Evolutionary conservation across 2,329 filamentous ascomycete species (phyloP).

Genomic region (Xylogone sp.): DNA sequence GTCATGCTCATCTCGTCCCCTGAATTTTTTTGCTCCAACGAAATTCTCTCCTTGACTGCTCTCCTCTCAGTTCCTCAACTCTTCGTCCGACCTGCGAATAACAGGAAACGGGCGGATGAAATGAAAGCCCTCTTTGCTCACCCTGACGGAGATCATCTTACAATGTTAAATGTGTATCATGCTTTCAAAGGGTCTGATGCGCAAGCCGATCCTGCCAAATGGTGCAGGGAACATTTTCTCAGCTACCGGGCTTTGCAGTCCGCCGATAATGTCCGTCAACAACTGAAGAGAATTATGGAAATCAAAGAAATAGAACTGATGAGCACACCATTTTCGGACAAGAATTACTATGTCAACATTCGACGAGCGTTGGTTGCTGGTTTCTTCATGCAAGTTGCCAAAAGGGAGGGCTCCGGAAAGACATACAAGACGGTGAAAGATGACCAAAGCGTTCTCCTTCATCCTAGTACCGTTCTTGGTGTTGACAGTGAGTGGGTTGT

Average conservation of each 20-base stretch:
- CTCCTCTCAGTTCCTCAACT: slow-evolving; percentile 92
- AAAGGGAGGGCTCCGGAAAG: slow-evolving; percentile 85
- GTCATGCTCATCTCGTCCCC: slow-evolving; percentile 98
- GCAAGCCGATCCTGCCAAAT: slow-evolving; percentile 74
- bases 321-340: slow-evolving; percentile 87
- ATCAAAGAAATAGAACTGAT: slow-evolving; percentile 80
- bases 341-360: slow-evolving; percentile 98
- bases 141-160: slow-evolving; percentile 90
- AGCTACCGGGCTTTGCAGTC: slow-evolving; percentile 84
- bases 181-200: slow-evolving; percentile 80
- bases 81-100: slow-evolving; percentile 81
- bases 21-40: slow-evolving; percentile 98
- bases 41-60: slow-evolving; percentile 92
- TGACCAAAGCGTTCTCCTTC: slow-evolving; percentile 86
- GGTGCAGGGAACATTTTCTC: slow-evolving; percentile 97
- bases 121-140: slow-evolving; percentile 96
- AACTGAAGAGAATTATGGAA: slow-evolving; percentile 97
- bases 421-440: slow-evolving; percentile 96
- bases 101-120: slow-evolving; percentile 88
- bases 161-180: slow-evolving; percentile 95
- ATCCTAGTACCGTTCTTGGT: slow-evolving; percentile 85
- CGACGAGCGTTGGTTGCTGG: slow-evolving; percentile 85
- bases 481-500: slow-evolving; percentile 94
- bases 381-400: slow-evolving; percentile 99
- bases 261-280: slow-evolving; percentile 88